Evolutionary conservation across 2,329 filamentous ascomycete genomes (phyloP), one percentile per base, ranked within the genome.

Genomic region (Fusarium acutatum): DNA sequence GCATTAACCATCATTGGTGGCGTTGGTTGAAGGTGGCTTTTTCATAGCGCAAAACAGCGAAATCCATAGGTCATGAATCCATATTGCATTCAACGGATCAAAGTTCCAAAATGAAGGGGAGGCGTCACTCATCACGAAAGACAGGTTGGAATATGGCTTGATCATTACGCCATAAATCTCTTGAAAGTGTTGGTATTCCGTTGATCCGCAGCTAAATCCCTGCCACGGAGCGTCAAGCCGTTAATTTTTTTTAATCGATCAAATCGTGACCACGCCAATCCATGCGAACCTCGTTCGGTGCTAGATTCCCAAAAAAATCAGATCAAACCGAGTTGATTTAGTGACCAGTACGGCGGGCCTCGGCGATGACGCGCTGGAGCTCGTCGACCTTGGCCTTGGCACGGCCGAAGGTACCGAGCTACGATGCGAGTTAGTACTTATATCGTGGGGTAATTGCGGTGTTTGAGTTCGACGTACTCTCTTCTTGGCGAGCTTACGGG

Each of bases 331-430:
- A 72, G 83, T 90, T 90, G 56, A 73, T 83, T 90, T 90, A 90
- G 86, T 90, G 88, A 79, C 81, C 86, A 75, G 85, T 83, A 81
- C 88, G 86, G 87, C 96, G 95, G 84, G 95, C 92, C 90, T 98
- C 96, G 82, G 96, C 94, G 84, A 99, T 99, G 87, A 99, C 94
- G 83, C 94, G 92, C 88, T 95, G 94, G 88, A 99, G 94, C 89
- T 98, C 96, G 85, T 99, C 96, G 80, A 99, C 96, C 96, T 99
- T 99, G 86, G 91, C 92, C 96, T 99, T 99, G 84, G 96, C 96
- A 86, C 96, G 96, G 84, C 94, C 94, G 87, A 98, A 98, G 81
- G 96, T 98, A 85, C 96, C 96, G 89, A 99, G 95, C 93, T 96
- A 77, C 75, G 67, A 64, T 35, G 65, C 7, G 32, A 65, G 76